Evolutionary conservation across 176 grass and related monocot genomes (phyloP), one percentile per base, ranked within the genome.

Genomic region (Cenchrus purpureus): DNA sequence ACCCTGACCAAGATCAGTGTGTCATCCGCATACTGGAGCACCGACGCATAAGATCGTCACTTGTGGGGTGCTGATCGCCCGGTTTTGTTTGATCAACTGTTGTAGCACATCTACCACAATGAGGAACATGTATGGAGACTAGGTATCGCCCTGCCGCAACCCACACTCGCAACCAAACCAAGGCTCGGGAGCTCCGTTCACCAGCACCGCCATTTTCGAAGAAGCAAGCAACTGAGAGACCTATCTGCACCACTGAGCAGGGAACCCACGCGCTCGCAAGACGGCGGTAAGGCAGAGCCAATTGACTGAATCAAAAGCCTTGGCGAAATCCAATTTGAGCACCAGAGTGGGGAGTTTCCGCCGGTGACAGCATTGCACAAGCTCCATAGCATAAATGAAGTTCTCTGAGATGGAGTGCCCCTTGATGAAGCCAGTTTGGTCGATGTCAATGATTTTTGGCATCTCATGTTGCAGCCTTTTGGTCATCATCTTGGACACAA

Each of bases 401-500:
- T 12, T 64, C 3, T 25, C 22, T 25, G 22, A 25, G 22, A 25
- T 62, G 0, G 59, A 28, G 0, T n/a, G 59, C 1, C 59, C 59
- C 2, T 28, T 22, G n/a, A 62, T 62, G 9, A 62, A 62, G 0
- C 59, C 59, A 0, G 59, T 62, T 28, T 62, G 59, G 3, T 62
- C 59, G 0, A 11, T 0, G 3, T 62, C 59, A 9, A 62, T 11
- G 0, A 62, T 6, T 8, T 10, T 28, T 0, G 59, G 1, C 1
- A 62, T 62, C 3, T 62, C 20, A 2, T 3, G 50, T 2, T 52
- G 50, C 2, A 52, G 12, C 0, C 50, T 11, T 1, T 11, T 13
- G 1, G 59, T 62, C 0, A 62, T 20, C 8, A 62, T 62, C n/a
- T 62, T 62, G 8, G 61, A 11, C 0, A 11, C 25, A 9, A 29